Evolutionary conservation across 441 rosid species (phyloP), one percentile per base, ranked within the genome.

Genomic region (Populus tomentosa): DNA sequence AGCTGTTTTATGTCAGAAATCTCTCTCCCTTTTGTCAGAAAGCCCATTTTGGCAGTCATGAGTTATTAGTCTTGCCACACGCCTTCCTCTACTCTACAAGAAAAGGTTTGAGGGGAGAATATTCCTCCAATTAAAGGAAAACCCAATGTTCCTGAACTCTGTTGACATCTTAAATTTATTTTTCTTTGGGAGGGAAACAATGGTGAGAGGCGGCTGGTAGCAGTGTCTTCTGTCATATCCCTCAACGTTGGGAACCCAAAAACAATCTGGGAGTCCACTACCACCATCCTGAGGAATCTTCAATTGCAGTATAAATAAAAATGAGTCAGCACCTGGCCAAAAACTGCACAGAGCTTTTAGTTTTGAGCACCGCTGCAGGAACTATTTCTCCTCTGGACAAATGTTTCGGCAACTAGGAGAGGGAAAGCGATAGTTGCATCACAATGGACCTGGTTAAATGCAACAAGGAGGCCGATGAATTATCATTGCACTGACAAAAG

Each of bases 361-460:
- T 72, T 67, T 84, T 71, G 21, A 62, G 56, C 20, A 4, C 0
- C 5, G 56, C 56, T 14, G 56, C 56, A 4, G 9, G 30, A 79
- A 59, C 72, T 70, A 42, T 86, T 85, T 82, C 79, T 83, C 80
- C 84, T 88, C 0, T 91, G 71, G 40, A 96, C 98, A 87, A 95
- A 95, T 73, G 99, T 95, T 85, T 93, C 94, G 0, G 97, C 97
- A 75, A 95, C 94, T 84, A 95, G 84, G 70, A 93, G 81, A 11
- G 98, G 98, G 78, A 93, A 95, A 70, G 97, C 99, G 71, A 93
- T 91, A 50, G 98, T 95, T 71, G 99, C 99, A 79, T 95, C 99
- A 75, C 99, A 93, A 78, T 91, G 91, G 24, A 95, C 96, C 97
- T 95, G 82, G 50, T 77, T 72, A 50, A 80, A 86, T 38, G 70